Base-by-base conservation (phyloP, 345 rosid species). In the Citrus reticulata region DNA sequence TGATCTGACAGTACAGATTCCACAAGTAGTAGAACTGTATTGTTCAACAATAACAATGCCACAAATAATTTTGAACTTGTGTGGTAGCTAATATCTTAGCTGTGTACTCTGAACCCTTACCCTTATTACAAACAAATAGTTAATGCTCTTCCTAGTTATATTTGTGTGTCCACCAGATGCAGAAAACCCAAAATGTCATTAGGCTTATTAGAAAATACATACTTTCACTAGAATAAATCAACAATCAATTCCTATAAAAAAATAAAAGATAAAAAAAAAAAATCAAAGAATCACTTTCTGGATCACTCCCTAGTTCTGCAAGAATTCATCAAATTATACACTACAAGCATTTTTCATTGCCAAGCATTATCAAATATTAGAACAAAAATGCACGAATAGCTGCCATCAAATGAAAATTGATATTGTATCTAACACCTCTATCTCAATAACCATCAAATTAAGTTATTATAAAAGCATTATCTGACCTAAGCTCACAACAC, bases 191-290 rank as follows among this genome's bases (percentile, higher is more conserved):
- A 55, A 42, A 59, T 58, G 37, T 22, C 30, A 64, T 75, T 17
- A 75, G 9, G 39, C 9, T 30, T 20, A 20, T 9, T 10, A 24
- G 22, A 76, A 40, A 66, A 20, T 51, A n/a, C 2, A 32, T 62
- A 64, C 29, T 74, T 75, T 75, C 29, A 75, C 78, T 22, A 29
- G 40, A 40, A 29, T 40, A 29, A 63, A 49, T 42, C 60, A 62
- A 46, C 24, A 61, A 74, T 57, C 60, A 39, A 17, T 40, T 35
- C 24, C 3, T 40, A 19, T 1, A 4, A 10, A n/a, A 60, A 60
- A 40, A 9, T 40, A 2, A 9, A n/a, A 60, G 30, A 63, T 0
- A 2, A 5, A 65, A 11, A 46, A 32, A 13, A 6, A 22, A 62
- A 22, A 2, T 11, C 51, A 42, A 11, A 46, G 5, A 46, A 13